These are phyloP conservation scores for Flaveria brownii DNA, from an alignment of 129 eudicot species.

Conservation along the genomic window DNA sequence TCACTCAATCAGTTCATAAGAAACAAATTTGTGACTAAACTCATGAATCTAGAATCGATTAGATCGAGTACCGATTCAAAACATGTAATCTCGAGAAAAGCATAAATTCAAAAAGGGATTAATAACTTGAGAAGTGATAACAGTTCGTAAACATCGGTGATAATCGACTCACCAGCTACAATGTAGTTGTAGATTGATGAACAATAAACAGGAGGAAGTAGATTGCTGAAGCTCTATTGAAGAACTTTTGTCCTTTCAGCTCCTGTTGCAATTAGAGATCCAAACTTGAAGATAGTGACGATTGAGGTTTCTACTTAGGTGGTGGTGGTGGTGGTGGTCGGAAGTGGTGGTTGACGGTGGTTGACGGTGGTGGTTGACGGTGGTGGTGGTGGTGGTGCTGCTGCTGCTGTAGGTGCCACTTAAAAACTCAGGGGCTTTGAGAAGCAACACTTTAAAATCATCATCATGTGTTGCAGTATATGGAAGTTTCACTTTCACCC, in stretches of 20 bases:
- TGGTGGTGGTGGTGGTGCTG: slow-evolving; percentile 20
- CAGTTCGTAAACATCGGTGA: slow-evolving; percentile 21
- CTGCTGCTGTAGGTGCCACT: slow-evolving; percentile 52
- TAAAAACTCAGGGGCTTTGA: slow-evolving; percentile 44
- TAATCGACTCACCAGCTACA: slow-evolving; percentile 35
- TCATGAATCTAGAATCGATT: slow-evolving; percentile 30
- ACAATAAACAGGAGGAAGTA: slow-evolving; percentile 8
- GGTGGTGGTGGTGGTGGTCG: slow-evolving; percentile 8
- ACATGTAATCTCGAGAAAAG: slow-evolving; percentile 27
- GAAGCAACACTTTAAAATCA: slow-evolving; percentile 43
- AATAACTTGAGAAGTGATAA: slow-evolving; percentile 20
- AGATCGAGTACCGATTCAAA: slow-evolving; percentile 31
- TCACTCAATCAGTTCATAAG: background rate
- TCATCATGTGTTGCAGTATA: slow-evolving; percentile 23
- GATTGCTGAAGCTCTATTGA: slow-evolving; percentile 29
- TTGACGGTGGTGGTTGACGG: slow-evolving; percentile 8
- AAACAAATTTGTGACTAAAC: slow-evolving; percentile 7
- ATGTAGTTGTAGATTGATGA: slow-evolving; percentile 35
- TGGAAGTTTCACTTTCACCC: slow-evolving; percentile 34
- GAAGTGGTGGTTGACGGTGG: slow-evolving; percentile 23
- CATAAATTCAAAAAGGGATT: background rate
- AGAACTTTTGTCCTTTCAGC: slow-evolving; percentile 20
- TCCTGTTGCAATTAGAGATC: slow-evolving; percentile 28
- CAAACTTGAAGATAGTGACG: slow-evolving; percentile 12
- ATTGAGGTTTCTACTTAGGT: slow-evolving; percentile 9